phyloP scores from a whole-genome alignment of 192 early-diverging fungal genomes.

The Entomortierella parvispora region DNA sequence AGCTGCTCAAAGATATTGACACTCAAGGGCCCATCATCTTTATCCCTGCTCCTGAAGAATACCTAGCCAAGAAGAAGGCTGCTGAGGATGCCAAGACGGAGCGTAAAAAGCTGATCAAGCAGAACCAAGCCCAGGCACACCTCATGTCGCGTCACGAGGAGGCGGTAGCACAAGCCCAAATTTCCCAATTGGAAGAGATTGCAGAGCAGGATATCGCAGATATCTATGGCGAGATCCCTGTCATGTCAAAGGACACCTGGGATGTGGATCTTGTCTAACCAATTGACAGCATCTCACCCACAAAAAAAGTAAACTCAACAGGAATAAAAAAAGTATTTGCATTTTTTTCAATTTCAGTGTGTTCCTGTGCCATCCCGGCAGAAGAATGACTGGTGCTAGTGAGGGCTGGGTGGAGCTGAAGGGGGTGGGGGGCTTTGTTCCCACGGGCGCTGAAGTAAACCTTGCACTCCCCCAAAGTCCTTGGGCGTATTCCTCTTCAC shows the following conservation, averaged over 20 bases:
- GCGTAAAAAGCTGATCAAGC: conserved; percentile 38
- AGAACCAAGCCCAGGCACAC: conserved; percentile 38
- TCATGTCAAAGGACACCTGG: conserved; percentile 42
- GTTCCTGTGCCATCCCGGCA: no score
- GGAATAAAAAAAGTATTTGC: background rate
- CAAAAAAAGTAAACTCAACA: background rate
- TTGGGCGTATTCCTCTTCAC: no score
- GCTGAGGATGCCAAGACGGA: conserved; percentile 48
- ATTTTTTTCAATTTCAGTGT: no score
- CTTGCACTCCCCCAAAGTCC: no score
- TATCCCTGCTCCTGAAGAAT: conserved; percentile 55
- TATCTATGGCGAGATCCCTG: conserved; percentile 44
- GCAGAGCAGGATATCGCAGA: conserved; percentile 49
- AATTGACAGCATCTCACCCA: background rate
- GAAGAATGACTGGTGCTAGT: no score
- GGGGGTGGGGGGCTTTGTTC: no score
- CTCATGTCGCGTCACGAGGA: conserved; percentile 52
- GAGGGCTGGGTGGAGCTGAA: no score
- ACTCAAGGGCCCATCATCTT: conserved; percentile 58
- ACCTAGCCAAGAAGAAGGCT: conserved; percentile 47
- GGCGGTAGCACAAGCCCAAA: conserved; percentile 41
- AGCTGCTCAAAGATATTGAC: conserved; percentile 57
- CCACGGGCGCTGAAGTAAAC: no score
- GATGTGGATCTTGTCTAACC: conserved; percentile 48
- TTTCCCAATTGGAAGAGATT: conserved; percentile 45